Percentiles rank a stretch among this genome's conserved stretches.
Evolutionary conservation across 1,284 basidiomycete genomes (phyloP).

Genomic region (Vanrija humicola): DNA sequence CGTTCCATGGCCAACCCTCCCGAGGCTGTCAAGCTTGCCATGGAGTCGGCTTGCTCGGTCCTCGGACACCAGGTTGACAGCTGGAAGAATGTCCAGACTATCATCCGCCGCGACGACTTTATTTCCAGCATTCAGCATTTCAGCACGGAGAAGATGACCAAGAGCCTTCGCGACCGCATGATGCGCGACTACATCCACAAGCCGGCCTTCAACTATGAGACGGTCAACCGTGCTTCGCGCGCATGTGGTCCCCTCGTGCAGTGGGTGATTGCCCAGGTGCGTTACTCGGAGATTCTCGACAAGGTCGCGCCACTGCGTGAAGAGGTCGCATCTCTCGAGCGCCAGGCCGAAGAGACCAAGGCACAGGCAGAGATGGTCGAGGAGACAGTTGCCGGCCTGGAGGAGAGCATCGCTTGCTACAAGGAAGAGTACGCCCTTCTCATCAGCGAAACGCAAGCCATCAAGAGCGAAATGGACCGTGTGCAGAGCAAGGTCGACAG

Average conservation of each 20-base stretch:
- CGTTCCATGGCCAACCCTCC: constrained; percentile 98
- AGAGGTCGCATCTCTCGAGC: constrained; percentile 89
- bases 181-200: constrained; percentile 88
- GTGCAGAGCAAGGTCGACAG: constrained; percentile 96
- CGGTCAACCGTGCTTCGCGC: constrained; percentile 89
- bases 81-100: constrained; percentile 94
- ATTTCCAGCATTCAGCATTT: constrained; percentile 96
- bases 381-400: constrained; percentile 87
- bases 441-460: constrained; percentile 95
- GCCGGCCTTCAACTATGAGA: constrained; percentile 92
- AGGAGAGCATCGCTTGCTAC: constrained; percentile 87
- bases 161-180: constrained; percentile 83
- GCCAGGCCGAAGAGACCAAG: constrained; percentile 87
- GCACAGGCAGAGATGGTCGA: constrained; percentile 85
- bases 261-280: constrained; percentile 96
- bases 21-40: constrained; percentile 93
- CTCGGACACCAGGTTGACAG: constrained; percentile 91
- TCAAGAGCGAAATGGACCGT: constrained; percentile 96
- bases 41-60: constrained; percentile 98
- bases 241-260: constrained; percentile 98
- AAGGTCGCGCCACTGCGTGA: constrained; percentile 94
- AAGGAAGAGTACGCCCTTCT: constrained; percentile 97
- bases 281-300: constrained; percentile 96
- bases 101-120: constrained; percentile 97
- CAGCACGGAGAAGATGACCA: constrained; percentile 92